Base-by-base conservation (phyloP, 2,329 filamentous ascomycete species). In the Eutypa lata region DNA sequence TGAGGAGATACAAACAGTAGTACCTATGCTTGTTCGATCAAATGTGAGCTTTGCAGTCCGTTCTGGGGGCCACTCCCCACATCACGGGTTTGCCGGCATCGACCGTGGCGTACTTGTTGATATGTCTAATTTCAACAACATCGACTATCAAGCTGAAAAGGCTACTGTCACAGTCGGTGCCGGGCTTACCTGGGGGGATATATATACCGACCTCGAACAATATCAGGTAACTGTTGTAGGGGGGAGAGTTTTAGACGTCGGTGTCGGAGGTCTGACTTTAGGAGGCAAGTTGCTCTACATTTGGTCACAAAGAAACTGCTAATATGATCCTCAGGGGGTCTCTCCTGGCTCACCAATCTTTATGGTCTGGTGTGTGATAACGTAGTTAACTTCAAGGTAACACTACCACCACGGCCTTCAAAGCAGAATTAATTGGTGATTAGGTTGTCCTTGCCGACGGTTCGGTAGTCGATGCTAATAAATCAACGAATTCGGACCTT, bases 191-290 rank as follows among this genome's bases (percentile, higher is more conserved):
- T 64, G 63, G 60, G 59, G 56, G 16, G 57, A 61, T 11, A 58
- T 63, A 22, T 64, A 64, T 18, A 53, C 49, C 8, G 46, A 62
- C 16, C 51, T 65, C 18, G 61, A 64, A 45, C 53, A 48, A 46
- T 56, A 62, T 43, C 59, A 62, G 40, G 57, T 61, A 22, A 66
- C 61, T 2, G 61, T 65, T 4, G 63, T 57, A n/a, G 62, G 62
- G 26, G 61, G 59, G 16, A 57, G 61, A 47, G 59, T 65, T 28
- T 37, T 60, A 11, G 52, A 63, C 26, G 60, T 65, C 33, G 62
- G 62, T 18, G 62, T 66, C 19, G 62, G 62, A 11, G 61, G 62
- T 38, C 55, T 66, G 42, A 56, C 54, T 13, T 57, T 66, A 28
- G 59, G 61, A 33, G 56, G 61, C 59, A 44, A 47, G 55, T 52